phyloP scores from a whole-genome alignment of 2,329 filamentous ascomycete species.

The Aureobasidium musti region DNA sequence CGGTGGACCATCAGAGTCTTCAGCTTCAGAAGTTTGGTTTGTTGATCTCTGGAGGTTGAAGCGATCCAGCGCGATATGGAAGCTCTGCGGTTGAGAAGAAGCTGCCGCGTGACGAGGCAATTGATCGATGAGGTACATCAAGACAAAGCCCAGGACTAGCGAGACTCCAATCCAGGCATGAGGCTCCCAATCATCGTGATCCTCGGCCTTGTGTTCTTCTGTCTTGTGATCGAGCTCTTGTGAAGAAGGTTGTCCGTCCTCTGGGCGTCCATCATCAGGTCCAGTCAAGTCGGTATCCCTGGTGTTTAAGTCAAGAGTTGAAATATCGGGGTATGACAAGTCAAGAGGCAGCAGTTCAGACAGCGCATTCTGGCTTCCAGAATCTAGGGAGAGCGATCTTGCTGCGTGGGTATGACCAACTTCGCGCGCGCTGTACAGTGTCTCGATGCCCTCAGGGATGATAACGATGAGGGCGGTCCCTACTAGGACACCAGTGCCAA shows the following conservation, averaged over 20 bases:
- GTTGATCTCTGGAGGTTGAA: conserved; percentile 31
- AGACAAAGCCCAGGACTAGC: conserved; percentile 81
- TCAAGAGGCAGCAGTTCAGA: neutral
- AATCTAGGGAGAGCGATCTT: neutral
- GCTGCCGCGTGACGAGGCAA: conserved; percentile 72
- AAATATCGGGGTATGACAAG: neutral
- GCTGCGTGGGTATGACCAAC: conserved; percentile 33
- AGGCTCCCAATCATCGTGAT: conserved; percentile 51
- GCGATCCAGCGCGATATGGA: conserved; percentile 80
- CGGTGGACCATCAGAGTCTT: conserved; percentile 42
- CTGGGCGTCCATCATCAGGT: conserved; percentile 38
- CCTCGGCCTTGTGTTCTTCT: conserved; percentile 12
- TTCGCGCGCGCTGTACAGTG: conserved; percentile 65
- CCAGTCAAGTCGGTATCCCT: conserved; percentile 34
- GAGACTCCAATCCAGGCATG: conserved; percentile 84
- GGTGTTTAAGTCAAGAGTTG: neutral
- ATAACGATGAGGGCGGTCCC: conserved; percentile 96
- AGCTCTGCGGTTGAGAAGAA: conserved; percentile 59
- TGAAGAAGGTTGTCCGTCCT: neutral
- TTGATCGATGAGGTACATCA: conserved; percentile 96
- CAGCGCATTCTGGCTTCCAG: neutral
- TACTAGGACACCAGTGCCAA: conserved; percentile 91
- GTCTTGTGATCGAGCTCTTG: conserved; percentile 14
- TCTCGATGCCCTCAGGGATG: conserved; percentile 94
- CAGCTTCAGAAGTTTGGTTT: conserved; percentile 30